phyloP scores from a whole-genome alignment of 192 early-diverging fungal genomes.

The Coemansia sp. region DNA sequence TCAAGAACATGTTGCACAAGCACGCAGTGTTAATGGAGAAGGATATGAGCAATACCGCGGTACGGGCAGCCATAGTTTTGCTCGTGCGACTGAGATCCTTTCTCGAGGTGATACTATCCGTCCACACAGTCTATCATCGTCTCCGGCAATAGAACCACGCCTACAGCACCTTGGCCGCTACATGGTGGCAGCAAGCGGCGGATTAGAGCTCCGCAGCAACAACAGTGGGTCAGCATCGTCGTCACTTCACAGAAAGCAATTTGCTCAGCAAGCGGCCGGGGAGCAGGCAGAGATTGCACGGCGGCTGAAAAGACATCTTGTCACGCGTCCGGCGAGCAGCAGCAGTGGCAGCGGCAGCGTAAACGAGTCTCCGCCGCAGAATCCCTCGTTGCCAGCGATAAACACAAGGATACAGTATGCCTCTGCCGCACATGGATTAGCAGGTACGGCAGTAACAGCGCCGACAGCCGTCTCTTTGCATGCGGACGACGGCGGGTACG shows the following conservation, averaged over 20 bases:
- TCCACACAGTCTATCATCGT: conserved; percentile 9
- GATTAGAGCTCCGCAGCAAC: not conserved
- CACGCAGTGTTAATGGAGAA: not conserved
- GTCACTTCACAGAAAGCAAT: conserved; percentile 10
- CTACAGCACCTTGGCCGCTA: not conserved
- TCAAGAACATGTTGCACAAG: not conserved
- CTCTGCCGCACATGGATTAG: not conserved
- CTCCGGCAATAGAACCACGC: not conserved
- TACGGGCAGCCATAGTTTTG: conserved; percentile 1
- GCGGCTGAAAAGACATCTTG: conserved; percentile 69
- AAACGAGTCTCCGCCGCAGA: not conserved
- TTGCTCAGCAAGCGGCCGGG: conserved; percentile 12
- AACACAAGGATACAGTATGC: not conserved
- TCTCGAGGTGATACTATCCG: not conserved
- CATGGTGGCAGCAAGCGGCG: not conserved
- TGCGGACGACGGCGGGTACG: conserved; percentile 44
- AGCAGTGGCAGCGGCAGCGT: conserved; percentile 13
- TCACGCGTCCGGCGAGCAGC: conserved; percentile 57
- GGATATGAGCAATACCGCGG: not conserved
- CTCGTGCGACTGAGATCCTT: conserved; percentile 17
- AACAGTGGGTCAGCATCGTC: conserved; percentile 30
- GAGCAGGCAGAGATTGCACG: conserved; percentile 60
- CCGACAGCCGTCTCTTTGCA: not conserved
- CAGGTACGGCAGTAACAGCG: not conserved
- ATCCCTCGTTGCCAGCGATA: not conserved